Conservation (phyloP, 202 grass and related monocot species). For the Zizania palustris region DNA sequence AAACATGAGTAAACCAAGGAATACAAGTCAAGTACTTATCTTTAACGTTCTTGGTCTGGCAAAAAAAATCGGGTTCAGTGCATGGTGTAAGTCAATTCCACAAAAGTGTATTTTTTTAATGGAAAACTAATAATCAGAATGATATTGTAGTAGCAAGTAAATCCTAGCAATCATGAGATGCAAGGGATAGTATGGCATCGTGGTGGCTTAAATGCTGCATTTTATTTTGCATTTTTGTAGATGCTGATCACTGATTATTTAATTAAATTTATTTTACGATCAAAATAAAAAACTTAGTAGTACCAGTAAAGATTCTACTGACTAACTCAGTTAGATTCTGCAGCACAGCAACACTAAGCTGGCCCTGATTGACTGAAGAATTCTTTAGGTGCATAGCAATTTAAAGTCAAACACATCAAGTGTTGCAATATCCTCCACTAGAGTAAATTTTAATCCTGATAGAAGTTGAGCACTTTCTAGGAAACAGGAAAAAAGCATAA, state of each 20-base stretch:
- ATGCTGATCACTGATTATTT: background rate
- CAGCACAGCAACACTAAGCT: background rate
- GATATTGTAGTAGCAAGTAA: background rate
- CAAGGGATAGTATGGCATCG: background rate
- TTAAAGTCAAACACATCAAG: background rate
- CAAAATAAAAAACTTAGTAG: background rate
- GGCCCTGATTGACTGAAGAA: conserved; percentile 4
- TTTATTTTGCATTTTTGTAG: background rate
- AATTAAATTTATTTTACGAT: background rate
- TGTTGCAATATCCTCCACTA: background rate
- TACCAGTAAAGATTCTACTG: background rate
- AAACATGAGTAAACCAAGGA: conserved; percentile 29
- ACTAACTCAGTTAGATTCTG: background rate
- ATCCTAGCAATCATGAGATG: background rate
- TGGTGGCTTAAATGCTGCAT: background rate
- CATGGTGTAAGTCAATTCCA: background rate
- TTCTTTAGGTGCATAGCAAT: background rate
- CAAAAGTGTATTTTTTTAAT: background rate
- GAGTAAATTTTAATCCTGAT: background rate
- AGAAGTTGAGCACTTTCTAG: conserved; percentile 22
- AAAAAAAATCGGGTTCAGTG: conserved; percentile 8
- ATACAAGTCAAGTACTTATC: conserved; percentile 21
- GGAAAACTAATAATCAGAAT: conserved; percentile 1
- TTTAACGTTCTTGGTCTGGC: conserved; percentile 18
- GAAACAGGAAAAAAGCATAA: background rate